phyloP scores from a whole-genome alignment of 495 filamentous ascomycete species.

The Xylaria longipes region DNA sequence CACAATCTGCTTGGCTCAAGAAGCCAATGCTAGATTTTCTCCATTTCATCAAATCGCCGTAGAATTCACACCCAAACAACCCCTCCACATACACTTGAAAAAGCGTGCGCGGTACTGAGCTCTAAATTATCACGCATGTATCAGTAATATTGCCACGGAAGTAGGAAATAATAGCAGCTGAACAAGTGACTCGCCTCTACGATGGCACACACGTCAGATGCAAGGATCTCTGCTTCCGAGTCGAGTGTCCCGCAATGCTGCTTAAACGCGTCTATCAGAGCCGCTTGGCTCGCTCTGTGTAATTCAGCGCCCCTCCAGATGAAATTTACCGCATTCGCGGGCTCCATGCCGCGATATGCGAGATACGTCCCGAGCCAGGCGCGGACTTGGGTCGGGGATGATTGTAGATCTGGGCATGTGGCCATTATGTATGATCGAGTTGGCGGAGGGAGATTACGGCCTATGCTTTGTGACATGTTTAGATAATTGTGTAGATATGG shows the following conservation, averaged over 20 bases:
- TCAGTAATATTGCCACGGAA: not conserved
- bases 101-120: not conserved
- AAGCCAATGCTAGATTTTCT: not conserved
- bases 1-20: not conserved
- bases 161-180: not conserved
- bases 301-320: constrained; percentile 26
- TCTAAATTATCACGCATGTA: not conserved
- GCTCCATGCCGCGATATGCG: constrained; percentile 14
- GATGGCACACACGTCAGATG: constrained; percentile 17
- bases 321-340: not conserved
- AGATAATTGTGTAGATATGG: not conserved
- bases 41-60: constrained; percentile 6
- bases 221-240: constrained; percentile 24
- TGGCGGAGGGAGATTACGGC: not conserved
- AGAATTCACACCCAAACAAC: not conserved
- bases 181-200: constrained; percentile 6
- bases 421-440: constrained; percentile 2
- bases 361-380: constrained; percentile 22
- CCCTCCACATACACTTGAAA: constrained; percentile 17
- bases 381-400: constrained; percentile 12
- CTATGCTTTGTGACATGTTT: not conserved
- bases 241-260: constrained; percentile 15
- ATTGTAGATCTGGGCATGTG: constrained; percentile 9
- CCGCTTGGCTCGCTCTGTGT: not conserved
- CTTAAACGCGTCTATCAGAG: constrained; percentile 15